Evolutionary conservation across 1,284 basidiomycete genomes (phyloP).

Genomic region (Cryptococcus amylolentus): DNA sequence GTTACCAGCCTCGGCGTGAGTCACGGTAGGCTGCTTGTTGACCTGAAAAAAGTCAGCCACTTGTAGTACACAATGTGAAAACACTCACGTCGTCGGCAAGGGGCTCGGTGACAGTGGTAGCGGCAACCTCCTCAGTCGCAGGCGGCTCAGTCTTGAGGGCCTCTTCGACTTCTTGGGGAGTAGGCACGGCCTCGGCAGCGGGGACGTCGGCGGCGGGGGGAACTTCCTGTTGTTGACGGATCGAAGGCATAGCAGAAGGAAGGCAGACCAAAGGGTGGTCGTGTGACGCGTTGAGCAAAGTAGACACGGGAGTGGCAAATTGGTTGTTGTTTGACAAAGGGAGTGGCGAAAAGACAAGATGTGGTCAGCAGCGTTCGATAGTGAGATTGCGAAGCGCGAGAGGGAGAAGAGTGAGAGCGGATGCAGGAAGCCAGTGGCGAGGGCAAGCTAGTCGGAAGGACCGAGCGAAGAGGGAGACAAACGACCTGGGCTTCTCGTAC

Average conservation of each 20-base stretch:
- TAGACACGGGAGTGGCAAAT: slow-evolving; percentile 8
- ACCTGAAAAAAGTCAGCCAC: slow-evolving; percentile 8
- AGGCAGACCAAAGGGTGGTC: slow-evolving; percentile 4
- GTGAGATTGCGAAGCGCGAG: neutral
- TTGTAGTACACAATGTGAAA: neutral
- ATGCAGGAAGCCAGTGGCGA: no score
- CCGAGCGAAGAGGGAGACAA: no score
- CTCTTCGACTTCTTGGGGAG: slow-evolving; percentile 26
- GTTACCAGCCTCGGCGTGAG: slow-evolving; percentile 35
- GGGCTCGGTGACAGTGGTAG: slow-evolving; percentile 21
- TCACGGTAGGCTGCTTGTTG: slow-evolving; percentile 32
- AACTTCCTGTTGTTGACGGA: slow-evolving; percentile 5
- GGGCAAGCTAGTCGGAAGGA: no score
- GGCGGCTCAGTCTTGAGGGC: slow-evolving; percentile 14
- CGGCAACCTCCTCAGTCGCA: slow-evolving; percentile 18
- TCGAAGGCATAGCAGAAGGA: slow-evolving; percentile 5
- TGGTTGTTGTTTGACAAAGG: slow-evolving; percentile 54
- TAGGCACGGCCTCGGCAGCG: slow-evolving; percentile 17
- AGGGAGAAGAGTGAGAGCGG: slow-evolving; percentile 7
- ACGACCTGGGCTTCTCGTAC: no score
- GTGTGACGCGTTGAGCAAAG: slow-evolving; percentile 4
- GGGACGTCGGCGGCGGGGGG: slow-evolving; percentile 13
- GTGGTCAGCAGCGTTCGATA: neutral
- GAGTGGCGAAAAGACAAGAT: slow-evolving; percentile 57
- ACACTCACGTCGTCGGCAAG: slow-evolving; percentile 22